phyloP scores from a whole-genome alignment of 768 basidiomycete genomes.

The Phanerodontia chrysosporium region DNA sequence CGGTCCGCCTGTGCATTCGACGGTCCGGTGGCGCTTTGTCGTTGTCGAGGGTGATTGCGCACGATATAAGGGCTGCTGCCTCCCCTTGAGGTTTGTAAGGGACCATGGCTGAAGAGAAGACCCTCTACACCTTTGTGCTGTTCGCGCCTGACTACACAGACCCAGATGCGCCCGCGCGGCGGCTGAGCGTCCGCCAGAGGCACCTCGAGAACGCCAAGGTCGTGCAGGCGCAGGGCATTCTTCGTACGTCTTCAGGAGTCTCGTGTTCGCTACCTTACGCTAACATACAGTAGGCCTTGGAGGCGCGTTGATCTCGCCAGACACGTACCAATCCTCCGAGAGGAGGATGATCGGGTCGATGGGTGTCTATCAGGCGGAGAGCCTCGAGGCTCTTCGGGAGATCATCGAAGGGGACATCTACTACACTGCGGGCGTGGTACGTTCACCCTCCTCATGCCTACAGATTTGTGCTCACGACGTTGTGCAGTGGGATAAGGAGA shows the following conservation, averaged over 20 bases:
- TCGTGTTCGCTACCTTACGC: background rate
- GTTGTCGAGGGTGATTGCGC: background rate
- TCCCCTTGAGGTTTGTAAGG: background rate
- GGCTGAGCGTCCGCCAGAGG: conserved; percentile 22
- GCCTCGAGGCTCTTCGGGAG: conserved; percentile 41
- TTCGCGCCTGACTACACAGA: conserved; percentile 31
- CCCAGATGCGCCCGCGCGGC: conserved; percentile 19
- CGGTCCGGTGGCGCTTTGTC: background rate
- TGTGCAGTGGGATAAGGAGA: conserved; percentile 55
- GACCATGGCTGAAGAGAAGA: conserved; percentile 3
- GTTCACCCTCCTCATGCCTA: conserved; percentile 15
- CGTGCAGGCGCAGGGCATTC: conserved; percentile 1
- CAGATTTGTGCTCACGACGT: background rate
- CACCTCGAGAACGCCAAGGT: conserved; percentile 19
- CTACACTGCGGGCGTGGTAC: conserved; percentile 38
- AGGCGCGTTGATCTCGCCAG: conserved; percentile 56
- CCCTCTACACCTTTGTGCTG: conserved; percentile 21
- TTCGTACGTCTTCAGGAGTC: conserved; percentile 27
- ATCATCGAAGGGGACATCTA: conserved; percentile 40
- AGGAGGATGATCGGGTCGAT: conserved; percentile 61
- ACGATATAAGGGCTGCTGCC: background rate
- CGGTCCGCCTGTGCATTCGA: background rate
- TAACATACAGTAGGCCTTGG: conserved; percentile 30
- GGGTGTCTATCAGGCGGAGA: conserved; percentile 45
- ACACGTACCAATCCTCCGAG: conserved; percentile 43